Evolutionary conservation across 176 grass and related monocot genomes (phyloP), one percentile per base, ranked within the genome.

Genomic region (Oryza nivara): DNA sequence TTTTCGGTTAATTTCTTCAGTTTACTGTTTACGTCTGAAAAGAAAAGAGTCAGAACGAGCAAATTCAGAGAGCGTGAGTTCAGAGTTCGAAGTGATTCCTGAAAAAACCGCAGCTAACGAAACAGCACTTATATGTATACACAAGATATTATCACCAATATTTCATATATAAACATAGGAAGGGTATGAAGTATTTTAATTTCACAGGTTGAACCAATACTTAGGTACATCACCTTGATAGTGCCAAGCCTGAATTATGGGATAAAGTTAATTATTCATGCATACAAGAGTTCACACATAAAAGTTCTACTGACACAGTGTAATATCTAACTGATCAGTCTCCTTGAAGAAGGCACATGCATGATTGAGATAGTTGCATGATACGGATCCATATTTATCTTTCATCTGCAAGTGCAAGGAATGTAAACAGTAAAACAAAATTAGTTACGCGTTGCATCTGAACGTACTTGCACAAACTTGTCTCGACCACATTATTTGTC

Each of bases 391-490:
- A 72, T 79, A 72, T 79, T 86, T 78, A 89, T 85, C 83, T 91
- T 70, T 67, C 89, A 81, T 79, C 90, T 89, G 71, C 84, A 80
- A 83, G 20, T 72, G 58, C 13, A 72, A 5, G 48, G 19, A 65
- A 34, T 8, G 58, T 23, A 23, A 46, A 8, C 44, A 41, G 9
- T 14, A 75, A 47, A 66, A 38, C 66, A n/a, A 47, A 40, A 30
- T 65, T 15, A 82, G 65, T 73, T 25, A 52, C 15, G 49, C 49
- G 5, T 47, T 52, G 49, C 10, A 16, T 58, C 5, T 54, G 16
- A 56, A 56, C 51, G 16, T 17, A 6, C 51, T 6, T 56, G 51
- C 19, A 56, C 51, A 56, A 56, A 56, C 15, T 54, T 54, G 15
- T 17, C 15, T 6, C 20, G 11, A 20, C 4, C 17, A 20, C 15